Percentiles rank a stretch among this genome's conserved stretches.
Evolutionary conservation across 2,329 filamentous ascomycete species (phyloP).

Genomic region (Cryphonectria parasitica): DNA sequence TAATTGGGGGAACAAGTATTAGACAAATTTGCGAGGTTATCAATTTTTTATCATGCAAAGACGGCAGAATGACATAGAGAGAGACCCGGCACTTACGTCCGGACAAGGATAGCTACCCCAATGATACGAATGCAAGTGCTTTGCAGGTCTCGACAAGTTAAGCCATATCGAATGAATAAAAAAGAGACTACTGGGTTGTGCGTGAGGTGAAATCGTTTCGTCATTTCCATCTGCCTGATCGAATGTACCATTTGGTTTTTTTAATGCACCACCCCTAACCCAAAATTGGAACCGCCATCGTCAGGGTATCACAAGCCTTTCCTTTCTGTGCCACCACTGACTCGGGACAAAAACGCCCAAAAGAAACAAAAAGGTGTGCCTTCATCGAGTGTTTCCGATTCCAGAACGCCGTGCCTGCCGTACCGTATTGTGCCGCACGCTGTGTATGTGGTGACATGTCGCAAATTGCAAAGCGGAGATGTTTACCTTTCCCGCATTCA

Average conservation of each 20-base stretch:
- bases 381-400: conserved; percentile 3
- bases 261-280: neutral
- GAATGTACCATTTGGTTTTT: neutral
- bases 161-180: neutral
- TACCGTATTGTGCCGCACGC: conserved; percentile 2
- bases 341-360: conserved; percentile 7
- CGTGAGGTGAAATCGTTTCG: neutral
- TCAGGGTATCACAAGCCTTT: conserved; percentile 5
- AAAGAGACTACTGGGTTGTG: neutral
- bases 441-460: conserved; percentile 6
- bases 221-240: conserved; percentile 4
- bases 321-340: neutral
- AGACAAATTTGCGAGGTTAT: neutral
- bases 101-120: neutral
- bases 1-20: neutral
- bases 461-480: conserved; percentile 3
- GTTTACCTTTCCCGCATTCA: neutral
- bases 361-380: neutral
- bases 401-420: neutral
- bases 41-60: neutral
- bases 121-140: neutral
- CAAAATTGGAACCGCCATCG: neutral
- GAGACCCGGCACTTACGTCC: neutral
- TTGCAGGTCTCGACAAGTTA: neutral
- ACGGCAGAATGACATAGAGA: neutral